Base-by-base conservation (phyloP, 2,329 filamentous ascomycete genomes). In the Paracoccidioides brasiliensis region DNA sequence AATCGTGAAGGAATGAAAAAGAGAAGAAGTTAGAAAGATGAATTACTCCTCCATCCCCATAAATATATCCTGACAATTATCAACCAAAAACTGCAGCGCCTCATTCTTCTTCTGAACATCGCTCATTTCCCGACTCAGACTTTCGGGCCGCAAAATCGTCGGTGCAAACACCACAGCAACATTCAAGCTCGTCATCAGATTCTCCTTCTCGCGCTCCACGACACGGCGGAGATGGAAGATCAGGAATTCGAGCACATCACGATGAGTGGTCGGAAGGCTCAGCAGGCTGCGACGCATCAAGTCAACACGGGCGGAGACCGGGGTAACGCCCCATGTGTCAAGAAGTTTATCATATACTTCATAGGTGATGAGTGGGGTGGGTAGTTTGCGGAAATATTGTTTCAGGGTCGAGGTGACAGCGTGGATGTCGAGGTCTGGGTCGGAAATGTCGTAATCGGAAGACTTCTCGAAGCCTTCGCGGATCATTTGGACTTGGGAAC, bases 131-230 rank as follows among this genome's bases (percentile, higher is more conserved):
- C 90, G 84, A 69, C 95, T 89, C 58, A 97, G 80, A 65, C 85
- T 91, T 67, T 84, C 79, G 56, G 94, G 90, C 63, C 91, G 82
- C 88, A 98, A 95, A 63, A 98, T 94, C 0, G 93, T 98, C 6
- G 93, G 93, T 7, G 93, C 93, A 68, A 98, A 98, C 41, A 98
- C 93, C 44, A 98, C 93, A 3, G 93, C 90, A 58, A 97, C 75
- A 67, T 98, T 98, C 72, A 94, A 88, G 56, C 91, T 88, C 30
- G 89, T 95, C 93, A 98, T 98, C 69, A 96, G 71, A 67, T 97
- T 97, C 68, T 94, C 86, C 42, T 80, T 80, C 67, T 95, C 86
- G 60, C 87, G 82, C 63, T 83, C 78, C 56, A 94, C 87, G 42
- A 98, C 91, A 58, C 90, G 82, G 62, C 84, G 85, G 63, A 98